Conservation (phyloP, 2,329 filamentous ascomycete genomes). For the Fusarium siculi region DNA sequence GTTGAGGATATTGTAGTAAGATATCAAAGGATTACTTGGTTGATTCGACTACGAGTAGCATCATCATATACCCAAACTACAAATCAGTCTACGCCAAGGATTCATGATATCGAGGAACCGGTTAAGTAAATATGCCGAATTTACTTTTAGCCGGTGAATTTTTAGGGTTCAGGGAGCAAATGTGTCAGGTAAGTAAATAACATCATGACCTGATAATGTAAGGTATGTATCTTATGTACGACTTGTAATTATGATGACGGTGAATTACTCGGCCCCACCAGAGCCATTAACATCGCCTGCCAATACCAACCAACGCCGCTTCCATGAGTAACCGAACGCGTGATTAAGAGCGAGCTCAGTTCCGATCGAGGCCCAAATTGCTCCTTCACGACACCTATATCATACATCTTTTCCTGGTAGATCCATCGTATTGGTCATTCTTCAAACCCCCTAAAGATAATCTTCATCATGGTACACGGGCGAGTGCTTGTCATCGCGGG, state of each 20-base stretch:
- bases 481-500: constrained; percentile 85
- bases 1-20: constrained; percentile 8
- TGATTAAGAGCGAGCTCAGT: constrained; percentile 16
- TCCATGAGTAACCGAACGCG: constrained; percentile 17
- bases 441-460: background rate
- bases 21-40: background rate
- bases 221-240: background rate
- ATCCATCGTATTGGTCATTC: background rate
- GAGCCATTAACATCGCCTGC: background rate
- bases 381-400: background rate
- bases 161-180: background rate
- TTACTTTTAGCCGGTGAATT: background rate
- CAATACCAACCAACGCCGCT: constrained; percentile 1
- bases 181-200: background rate
- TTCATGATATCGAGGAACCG: background rate
- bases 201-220: constrained; percentile 26
- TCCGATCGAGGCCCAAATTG: background rate
- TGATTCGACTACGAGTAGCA: background rate
- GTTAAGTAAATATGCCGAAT: background rate
- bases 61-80: background rate
- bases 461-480: constrained; percentile 50
- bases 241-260: constrained; percentile 18
- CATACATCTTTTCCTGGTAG: background rate
- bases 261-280: constrained; percentile 29
- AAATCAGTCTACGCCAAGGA: background rate